Percentiles rank a stretch among this genome's conserved stretches.
phyloP scores from a whole-genome alignment of 108 stramenopile species.

The Cyclostephanos invisitatus region DNA sequence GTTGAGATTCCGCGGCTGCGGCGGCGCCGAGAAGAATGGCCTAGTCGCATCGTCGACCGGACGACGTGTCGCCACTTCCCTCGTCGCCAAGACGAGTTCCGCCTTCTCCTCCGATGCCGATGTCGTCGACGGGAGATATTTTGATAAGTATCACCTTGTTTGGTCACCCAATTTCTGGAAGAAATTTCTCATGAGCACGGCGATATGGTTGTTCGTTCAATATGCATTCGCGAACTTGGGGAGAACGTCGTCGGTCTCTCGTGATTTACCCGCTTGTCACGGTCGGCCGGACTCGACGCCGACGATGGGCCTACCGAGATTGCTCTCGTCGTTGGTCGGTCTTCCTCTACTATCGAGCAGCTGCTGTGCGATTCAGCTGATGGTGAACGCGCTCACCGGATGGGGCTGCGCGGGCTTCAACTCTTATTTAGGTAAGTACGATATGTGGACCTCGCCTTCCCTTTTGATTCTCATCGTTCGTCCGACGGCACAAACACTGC shows the following conservation, averaged over 20 bases:
- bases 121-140: neutral
- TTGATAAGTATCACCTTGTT: constrained; percentile 36
- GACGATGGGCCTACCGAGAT: no score
- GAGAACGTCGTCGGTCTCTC: neutral
- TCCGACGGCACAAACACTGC: neutral
- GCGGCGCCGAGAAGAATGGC: neutral
- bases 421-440: constrained; percentile 54
- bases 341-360: constrained; percentile 70
- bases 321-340: constrained; percentile 35
- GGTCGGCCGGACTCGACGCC: neutral
- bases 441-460: neutral
- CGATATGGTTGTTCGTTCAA: constrained; percentile 14
- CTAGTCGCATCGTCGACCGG: neutral
- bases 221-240: neutral
- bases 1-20: neutral
- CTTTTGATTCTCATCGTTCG: constrained; percentile 19
- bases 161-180: constrained; percentile 48
- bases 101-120: neutral
- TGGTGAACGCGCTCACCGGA: constrained; percentile 64
- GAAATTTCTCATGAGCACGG: constrained; percentile 15
- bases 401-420: constrained; percentile 86
- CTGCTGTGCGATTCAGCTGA: constrained; percentile 80
- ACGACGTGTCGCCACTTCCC: neutral
- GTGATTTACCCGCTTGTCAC: neutral
- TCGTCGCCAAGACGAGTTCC: neutral